Conservation (phyloP, 2,329 filamentous ascomycete species). For the Cercospora beticola region DNA sequence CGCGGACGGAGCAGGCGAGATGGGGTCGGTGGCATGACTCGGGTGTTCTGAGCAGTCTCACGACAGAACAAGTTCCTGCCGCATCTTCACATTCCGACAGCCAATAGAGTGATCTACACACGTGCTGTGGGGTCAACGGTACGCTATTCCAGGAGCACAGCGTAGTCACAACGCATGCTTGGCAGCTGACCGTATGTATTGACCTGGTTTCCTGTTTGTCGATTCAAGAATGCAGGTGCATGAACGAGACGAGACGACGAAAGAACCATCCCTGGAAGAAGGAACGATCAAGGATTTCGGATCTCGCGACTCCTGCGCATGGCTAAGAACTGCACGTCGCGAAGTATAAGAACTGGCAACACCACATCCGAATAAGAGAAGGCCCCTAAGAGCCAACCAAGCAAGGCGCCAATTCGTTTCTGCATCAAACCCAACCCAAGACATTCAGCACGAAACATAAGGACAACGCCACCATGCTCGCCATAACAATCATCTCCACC, state of each 20-base stretch:
- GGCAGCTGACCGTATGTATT: conserved; percentile 5
- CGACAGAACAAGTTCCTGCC: background rate
- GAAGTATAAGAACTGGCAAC: background rate
- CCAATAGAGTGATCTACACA: conserved; percentile 12
- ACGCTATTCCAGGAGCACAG: conserved; percentile 9
- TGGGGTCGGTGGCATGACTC: background rate
- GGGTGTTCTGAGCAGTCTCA: background rate
- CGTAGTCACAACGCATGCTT: conserved; percentile 1
- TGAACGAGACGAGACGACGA: background rate
- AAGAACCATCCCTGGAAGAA: background rate
- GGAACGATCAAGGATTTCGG: background rate
- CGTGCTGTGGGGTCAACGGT: background rate
- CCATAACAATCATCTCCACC: background rate
- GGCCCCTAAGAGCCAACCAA: background rate
- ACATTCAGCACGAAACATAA: background rate
- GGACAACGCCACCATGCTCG: background rate
- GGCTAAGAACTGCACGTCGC: background rate
- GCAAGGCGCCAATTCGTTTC: background rate
- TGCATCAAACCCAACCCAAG: background rate
- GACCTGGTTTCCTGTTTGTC: background rate
- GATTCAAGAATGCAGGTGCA: conserved; percentile 10
- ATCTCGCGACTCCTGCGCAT: background rate
- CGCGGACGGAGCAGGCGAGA: background rate
- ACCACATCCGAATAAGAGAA: background rate
- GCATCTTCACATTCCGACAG: conserved; percentile 4